These are phyloP conservation scores for Boletellus sp. DNA, from an alignment of 1,284 basidiomycete species.

Conservation along the genomic window DNA sequence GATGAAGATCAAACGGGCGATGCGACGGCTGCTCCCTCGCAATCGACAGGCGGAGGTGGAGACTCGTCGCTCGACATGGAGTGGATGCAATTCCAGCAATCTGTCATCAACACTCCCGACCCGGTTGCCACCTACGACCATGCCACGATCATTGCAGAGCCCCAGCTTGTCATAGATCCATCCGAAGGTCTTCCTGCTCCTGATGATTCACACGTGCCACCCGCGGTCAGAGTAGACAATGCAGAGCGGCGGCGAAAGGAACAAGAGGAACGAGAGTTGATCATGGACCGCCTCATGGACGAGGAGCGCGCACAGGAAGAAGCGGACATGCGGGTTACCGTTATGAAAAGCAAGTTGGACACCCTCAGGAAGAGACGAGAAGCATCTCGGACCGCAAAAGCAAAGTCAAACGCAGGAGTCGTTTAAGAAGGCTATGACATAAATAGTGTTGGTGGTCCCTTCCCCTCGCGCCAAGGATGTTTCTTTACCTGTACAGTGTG, in stretches of 20 bases:
- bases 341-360: constrained; percentile 63
- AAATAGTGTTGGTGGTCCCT: neutral
- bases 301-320: constrained; percentile 82
- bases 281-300: constrained; percentile 76
- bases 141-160: constrained; percentile 69
- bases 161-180: constrained; percentile 47
- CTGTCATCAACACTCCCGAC: constrained; percentile 46
- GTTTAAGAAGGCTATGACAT: constrained; percentile 6
- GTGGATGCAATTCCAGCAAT: constrained; percentile 65
- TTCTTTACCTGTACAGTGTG: neutral
- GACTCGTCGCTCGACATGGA: constrained; percentile 52
- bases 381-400: constrained; percentile 34
- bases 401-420: constrained; percentile 23
- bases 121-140: constrained; percentile 52
- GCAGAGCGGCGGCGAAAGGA: constrained; percentile 48
- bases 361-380: constrained; percentile 56
- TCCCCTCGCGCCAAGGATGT: neutral
- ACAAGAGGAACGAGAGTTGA: constrained; percentile 72
- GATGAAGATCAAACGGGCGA: constrained; percentile 40
- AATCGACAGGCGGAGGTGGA: constrained; percentile 14
- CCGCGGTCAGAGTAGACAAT: constrained; percentile 39
- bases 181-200: constrained; percentile 53
- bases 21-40: neutral
- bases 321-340: constrained; percentile 67
- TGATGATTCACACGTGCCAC: constrained; percentile 24